These are phyloP conservation scores for Microdochium paspali DNA, from an alignment of 2,329 filamentous ascomycete genomes.

Conservation along the genomic window DNA sequence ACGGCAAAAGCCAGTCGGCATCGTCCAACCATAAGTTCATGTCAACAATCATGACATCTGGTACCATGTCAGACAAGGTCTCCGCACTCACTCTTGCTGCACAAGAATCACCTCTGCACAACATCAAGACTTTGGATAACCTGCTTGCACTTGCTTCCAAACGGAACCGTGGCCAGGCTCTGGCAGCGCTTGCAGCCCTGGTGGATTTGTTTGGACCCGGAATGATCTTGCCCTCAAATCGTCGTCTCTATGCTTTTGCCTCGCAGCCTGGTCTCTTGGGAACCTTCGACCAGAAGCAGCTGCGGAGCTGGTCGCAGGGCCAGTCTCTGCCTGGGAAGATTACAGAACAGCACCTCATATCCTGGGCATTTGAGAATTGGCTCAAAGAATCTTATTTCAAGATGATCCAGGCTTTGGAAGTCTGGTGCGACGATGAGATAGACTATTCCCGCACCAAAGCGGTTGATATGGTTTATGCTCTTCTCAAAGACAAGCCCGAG, in stretches of 20 bases:
- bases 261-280: slow-evolving; percentile 69
- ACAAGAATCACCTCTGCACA: slow-evolving; percentile 94
- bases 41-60: slow-evolving; percentile 91
- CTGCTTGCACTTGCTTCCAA: slow-evolving; percentile 79
- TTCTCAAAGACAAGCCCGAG: slow-evolving; percentile 92
- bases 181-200: slow-evolving; percentile 84
- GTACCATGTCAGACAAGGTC: slow-evolving; percentile 93
- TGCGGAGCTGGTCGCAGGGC: slow-evolving; percentile 53
- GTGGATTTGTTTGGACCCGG: slow-evolving; percentile 93
- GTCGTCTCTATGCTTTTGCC: slow-evolving; percentile 71
- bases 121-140: slow-evolving; percentile 78
- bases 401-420: slow-evolving; percentile 81
- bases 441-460: slow-evolving; percentile 84
- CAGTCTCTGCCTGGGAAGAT: slow-evolving; percentile 66
- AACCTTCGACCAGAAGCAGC: slow-evolving; percentile 53
- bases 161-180: slow-evolving; percentile 83
- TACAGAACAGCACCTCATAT: slow-evolving; percentile 67
- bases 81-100: slow-evolving; percentile 89
- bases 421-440: slow-evolving; percentile 91
- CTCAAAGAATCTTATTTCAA: slow-evolving; percentile 91
- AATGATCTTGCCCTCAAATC: slow-evolving; percentile 70
- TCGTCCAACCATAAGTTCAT: slow-evolving; percentile 93
- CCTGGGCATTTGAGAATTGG: slow-evolving; percentile 93
- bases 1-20: slow-evolving; percentile 63
- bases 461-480: slow-evolving; percentile 82